Evolutionary conservation across 805 yeast species (phyloP), one percentile per base, ranked within the genome.

Genomic region (Saturnispora ahearnii): DNA sequence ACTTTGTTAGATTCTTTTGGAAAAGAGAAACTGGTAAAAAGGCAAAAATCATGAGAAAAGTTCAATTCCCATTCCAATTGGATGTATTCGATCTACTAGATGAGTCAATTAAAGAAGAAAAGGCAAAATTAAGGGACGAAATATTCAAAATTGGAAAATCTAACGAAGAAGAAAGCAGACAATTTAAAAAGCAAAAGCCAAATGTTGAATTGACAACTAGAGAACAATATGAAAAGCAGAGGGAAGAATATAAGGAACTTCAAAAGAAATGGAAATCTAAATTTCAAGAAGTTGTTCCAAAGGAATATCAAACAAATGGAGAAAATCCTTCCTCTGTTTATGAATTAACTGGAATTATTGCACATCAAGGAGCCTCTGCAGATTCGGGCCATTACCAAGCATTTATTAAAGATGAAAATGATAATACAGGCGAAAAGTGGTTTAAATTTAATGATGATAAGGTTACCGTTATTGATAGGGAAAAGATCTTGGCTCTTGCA

Each of bases 331-430:
- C 95, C 0, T 87, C 93, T 1, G 78, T 93, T 36, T 93, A 93
- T 62, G 89, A 88, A 56, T 76, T 93, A 56, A 71, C 73, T 36
- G 88, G 95, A 2, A 78, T 93, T 24, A 79, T 93, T 52, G 88
- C 98, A 1, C 99, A 93, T 69, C 85, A 84, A 62, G 99, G 99
- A 45, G 82, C 96, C 7, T 81, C 90, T 41, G 96, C 98, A 0
- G 98, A 93, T 65, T 84, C 96, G 29, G 99, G 99, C 15, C 99
- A 93, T 68, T 93, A 93, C 67, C 97, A 90, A 69, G 82, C 91
- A 29, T 93, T 87, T 69, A 82, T 85, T 13, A 82, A 78, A 59
- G 93, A 90, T 65, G 78, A 73, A 32, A 68, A 67, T 18, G 88
- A 83, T 60, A 61, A 72, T 46, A 74, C 70, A 22, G 90, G 86